Percentiles rank a stretch among this genome's conserved stretches.
Conservation (phyloP, 2,329 filamentous ascomycete species). For the Claviceps pusilla region DNA sequence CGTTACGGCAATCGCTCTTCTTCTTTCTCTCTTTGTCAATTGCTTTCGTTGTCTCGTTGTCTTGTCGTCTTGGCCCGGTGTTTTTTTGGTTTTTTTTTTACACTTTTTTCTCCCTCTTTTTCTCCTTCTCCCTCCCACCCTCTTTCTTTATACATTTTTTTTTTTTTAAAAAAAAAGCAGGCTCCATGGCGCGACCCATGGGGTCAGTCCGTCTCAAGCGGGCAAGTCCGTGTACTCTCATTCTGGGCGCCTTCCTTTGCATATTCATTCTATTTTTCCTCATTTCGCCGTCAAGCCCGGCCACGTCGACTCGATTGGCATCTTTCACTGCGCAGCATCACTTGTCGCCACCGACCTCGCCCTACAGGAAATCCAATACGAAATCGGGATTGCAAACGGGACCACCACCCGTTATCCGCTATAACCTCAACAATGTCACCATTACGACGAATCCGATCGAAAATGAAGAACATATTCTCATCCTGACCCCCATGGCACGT, state of each 20-base stretch:
- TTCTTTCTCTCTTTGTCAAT: not conserved
- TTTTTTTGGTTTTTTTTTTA: not conserved
- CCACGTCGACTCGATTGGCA: conserved; percentile 29
- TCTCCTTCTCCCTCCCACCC: not conserved
- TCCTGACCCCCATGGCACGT: conserved; percentile 80
- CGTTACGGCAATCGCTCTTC: not conserved
- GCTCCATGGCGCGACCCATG: conserved; percentile 41
- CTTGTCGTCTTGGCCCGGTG: not conserved
- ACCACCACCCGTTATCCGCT: conserved; percentile 78
- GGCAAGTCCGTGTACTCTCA: conserved; percentile 60
- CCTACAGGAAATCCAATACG: conserved; percentile 26
- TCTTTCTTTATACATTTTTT: not conserved
- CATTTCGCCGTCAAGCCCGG: conserved; percentile 36
- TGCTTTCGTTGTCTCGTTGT: not conserved
- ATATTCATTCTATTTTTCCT: conserved; percentile 57
- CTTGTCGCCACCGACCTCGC: conserved; percentile 28
- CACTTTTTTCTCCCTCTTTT: not conserved
- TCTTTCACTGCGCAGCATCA: conserved; percentile 30
- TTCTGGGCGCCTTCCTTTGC: conserved; percentile 56
- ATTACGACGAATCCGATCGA: conserved; percentile 59
- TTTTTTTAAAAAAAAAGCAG: not conserved
- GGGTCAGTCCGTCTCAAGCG: conserved; percentile 60
- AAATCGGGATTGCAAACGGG: conserved; percentile 16
- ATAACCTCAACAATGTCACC: conserved; percentile 90
- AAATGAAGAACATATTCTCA: conserved; percentile 74